Conservation (phyloP, 257 asterid genomes). For the Petunia secreta region DNA sequence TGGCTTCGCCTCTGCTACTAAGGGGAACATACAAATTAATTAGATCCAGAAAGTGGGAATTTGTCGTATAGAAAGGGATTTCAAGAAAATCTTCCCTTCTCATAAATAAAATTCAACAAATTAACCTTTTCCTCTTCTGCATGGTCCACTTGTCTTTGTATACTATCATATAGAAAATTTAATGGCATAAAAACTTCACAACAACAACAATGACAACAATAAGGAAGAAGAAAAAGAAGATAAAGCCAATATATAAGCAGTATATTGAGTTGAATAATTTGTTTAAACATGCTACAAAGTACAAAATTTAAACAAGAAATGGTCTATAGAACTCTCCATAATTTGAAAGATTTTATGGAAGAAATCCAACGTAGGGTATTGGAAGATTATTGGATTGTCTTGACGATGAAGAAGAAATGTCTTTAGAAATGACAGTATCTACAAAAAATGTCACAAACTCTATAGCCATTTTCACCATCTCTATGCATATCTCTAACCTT, state of each 20-base stretch:
- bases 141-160: no score
- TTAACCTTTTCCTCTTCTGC: neutral
- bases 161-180: neutral
- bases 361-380: slow-evolving; percentile 18
- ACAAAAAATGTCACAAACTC: neutral
- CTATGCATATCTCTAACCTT: neutral
- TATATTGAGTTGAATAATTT: slow-evolving; percentile 7
- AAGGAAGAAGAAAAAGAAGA: neutral
- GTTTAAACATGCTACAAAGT: no score
- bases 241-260: neutral
- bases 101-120: neutral
- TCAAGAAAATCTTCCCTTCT: neutral
- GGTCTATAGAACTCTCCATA: no score
- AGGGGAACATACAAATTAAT: neutral
- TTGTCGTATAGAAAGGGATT: neutral
- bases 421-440: neutral
- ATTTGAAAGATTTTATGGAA: no score
- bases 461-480: slow-evolving; percentile 9
- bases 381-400: neutral
- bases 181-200: neutral
- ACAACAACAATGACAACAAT: neutral
- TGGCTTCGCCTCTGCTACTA: neutral
- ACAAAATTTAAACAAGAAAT: neutral
- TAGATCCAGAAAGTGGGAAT: neutral
- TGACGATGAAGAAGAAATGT: neutral